Base-by-base conservation (phyloP, 179 eudicot species). In the Silene noctiflora region DNA sequence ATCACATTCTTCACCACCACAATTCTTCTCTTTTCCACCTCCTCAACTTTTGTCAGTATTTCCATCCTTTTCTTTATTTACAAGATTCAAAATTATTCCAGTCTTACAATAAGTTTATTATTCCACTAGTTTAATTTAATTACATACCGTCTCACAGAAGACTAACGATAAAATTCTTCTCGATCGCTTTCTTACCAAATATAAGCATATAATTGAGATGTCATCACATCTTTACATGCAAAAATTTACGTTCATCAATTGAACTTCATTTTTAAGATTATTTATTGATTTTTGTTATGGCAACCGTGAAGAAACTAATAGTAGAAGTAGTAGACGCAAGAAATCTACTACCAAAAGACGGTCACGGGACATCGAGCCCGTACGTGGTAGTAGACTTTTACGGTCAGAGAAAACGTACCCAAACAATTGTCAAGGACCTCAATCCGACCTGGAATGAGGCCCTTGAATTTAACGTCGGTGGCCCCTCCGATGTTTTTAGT, bases 311-410 rank as follows among this genome's bases (percentile, higher is more conserved):
- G 6, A 94, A 94, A 67, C 87, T 95, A 10, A 73, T 93, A 39
- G 97, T 95, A 21, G 97, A 93, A 69, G 91, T 95, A 4, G 78
- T 93, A 33, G 99, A 94, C 27, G 98, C 98, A 6, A 86, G 86
- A 1, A 82, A 88, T 61, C 91, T 95, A 16, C 72, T 73, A 7
- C 99, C 99, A 0, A 95, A 86, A 79, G 99, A 95, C 77, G 99
- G 99, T 14, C 95, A 89, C 14, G 99, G 99, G 0, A 84, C 91
- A 1, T 89, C 92, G 10, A 95, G 99, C 44, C 97, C 99, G 0
- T 95, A 95, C 76, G 97, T 83, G 1, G 78, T 93, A 7, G 79
- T 91, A 3, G 95, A 93, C 72, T 95, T 84, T 48, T 78, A 93
- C 76, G 99, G 99, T 1, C 99, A 95, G 75, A 78, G 96, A 21